These are phyloP conservation scores for Bipolaris sorokiniana DNA, from an alignment of 2,329 filamentous ascomycete genomes.

Conservation along the genomic window DNA sequence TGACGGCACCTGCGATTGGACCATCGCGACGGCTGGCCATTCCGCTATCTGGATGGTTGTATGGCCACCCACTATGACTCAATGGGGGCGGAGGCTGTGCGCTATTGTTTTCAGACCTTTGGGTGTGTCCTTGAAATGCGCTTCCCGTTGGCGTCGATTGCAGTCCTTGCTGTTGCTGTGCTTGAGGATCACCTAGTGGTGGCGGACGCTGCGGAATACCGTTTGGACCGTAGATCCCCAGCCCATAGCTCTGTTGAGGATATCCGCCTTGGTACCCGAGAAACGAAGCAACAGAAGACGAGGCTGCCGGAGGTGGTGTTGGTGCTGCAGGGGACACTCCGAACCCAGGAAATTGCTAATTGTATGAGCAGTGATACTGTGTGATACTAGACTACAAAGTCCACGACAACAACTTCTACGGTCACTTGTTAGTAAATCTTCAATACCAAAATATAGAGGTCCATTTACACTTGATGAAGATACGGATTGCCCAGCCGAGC, in stretches of 20 bases:
- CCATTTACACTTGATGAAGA: conserved; percentile 39
- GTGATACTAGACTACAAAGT: neutral
- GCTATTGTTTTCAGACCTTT: conserved; percentile 15
- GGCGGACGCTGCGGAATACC: conserved; percentile 26
- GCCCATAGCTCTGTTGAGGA: conserved; percentile 17
- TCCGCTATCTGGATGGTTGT: conserved; percentile 18
- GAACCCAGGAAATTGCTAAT: conserved; percentile 31
- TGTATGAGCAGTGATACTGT: conserved; percentile 14
- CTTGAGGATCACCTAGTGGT: conserved; percentile 24
- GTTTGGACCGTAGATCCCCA: conserved; percentile 13
- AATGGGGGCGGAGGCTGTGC: conserved; percentile 18
- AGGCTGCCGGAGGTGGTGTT: conserved; percentile 33
- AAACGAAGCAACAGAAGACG: conserved; percentile 29
- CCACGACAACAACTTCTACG: conserved; percentile 14
- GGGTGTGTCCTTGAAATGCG: conserved; percentile 18
- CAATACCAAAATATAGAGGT: neutral
- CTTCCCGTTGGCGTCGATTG: conserved; percentile 16
- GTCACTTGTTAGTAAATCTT: conserved; percentile 13
- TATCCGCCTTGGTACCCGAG: conserved; percentile 22
- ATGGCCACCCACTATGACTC: conserved; percentile 27
- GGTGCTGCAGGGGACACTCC: conserved; percentile 34
- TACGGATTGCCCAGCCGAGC: conserved; percentile 27
- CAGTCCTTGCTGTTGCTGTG: conserved; percentile 13
- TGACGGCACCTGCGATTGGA: conserved; percentile 18
- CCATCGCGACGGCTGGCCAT: conserved; percentile 9